Conservation (phyloP, 1,139 yeast species). For the Meyerozyma elateridarum region DNA sequence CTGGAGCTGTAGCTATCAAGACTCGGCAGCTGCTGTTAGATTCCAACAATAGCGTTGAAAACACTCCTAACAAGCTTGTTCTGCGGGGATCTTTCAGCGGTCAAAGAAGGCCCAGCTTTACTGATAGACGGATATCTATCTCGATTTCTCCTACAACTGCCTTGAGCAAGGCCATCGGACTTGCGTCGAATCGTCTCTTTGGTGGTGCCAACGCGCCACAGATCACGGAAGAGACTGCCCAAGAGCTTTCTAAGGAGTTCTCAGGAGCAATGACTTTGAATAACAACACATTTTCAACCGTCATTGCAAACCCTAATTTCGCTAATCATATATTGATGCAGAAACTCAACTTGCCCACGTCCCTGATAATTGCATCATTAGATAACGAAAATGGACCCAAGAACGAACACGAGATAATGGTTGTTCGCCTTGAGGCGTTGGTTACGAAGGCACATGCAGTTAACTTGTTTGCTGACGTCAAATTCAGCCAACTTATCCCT, state of each 20-base stretch:
- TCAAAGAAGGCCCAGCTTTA: conserved; percentile 45
- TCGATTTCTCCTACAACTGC: conserved; percentile 87
- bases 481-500: conserved; percentile 79
- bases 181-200: conserved; percentile 84
- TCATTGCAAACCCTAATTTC: conserved; percentile 30
- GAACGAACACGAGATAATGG: conserved; percentile 3
- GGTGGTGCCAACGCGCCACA: conserved; percentile 33
- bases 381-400: conserved; percentile 1
- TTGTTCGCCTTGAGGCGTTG: conserved; percentile 55
- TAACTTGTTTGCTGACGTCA: conserved; percentile 84
- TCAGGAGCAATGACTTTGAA: conserved; percentile 7
- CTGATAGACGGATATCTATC: conserved; percentile 60
- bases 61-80: conserved; percentile 4
- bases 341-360: conserved; percentile 29
- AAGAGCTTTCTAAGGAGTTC: conserved; percentile 6
- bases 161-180: conserved; percentile 76
- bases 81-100: conserved; percentile 24
- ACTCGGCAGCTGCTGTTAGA: conserved; percentile 17
- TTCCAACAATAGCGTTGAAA: conserved; percentile 14
- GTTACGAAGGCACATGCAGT: conserved; percentile 91
- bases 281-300: conserved; percentile 16
- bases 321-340: conserved; percentile 26
- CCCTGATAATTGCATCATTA: conserved; percentile 12
- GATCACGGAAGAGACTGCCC: conserved; percentile 15
- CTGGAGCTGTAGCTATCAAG: conserved; percentile 48